Percentiles rank a stretch among this genome's conserved stretches.
These are phyloP conservation scores for Escovopsis sp. DNA, from an alignment of 2,329 filamentous ascomycete genomes.

Conservation along the genomic window DNA sequence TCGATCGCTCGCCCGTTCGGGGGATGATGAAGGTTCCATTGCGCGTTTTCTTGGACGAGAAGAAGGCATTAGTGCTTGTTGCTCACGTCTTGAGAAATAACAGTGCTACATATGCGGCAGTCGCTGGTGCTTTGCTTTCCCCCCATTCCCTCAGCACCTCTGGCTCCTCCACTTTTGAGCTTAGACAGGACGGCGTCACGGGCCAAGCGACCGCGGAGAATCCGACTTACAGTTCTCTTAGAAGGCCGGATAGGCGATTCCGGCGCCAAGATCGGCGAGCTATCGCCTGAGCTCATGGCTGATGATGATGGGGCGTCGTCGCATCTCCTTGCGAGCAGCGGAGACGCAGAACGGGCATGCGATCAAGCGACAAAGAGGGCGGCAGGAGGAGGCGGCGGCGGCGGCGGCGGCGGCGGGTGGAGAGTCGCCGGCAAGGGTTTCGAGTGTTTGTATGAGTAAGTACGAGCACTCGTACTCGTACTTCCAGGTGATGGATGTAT, in stretches of 20 bases:
- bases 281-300: slow-evolving; percentile 24
- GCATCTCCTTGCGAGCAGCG: slow-evolving; percentile 2
- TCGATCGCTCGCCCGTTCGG: slow-evolving; percentile 69
- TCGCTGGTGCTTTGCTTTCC: too few species aligned
- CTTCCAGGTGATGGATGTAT: too few species aligned
- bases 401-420: not conserved
- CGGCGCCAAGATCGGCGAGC: slow-evolving; percentile 16
- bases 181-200: too few species aligned
- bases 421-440: not conserved
- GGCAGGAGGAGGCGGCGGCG: not conserved
- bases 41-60: slow-evolving; percentile 47
- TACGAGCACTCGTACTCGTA: too few species aligned
- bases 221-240: slow-evolving; percentile 28
- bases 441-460: too few species aligned
- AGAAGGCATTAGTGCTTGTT: not conserved
- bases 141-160: too few species aligned
- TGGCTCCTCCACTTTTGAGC: too few species aligned
- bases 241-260: slow-evolving; percentile 30
- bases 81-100: not conserved
- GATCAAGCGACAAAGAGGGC: not conserved
- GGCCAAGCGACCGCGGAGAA: too few species aligned
- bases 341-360: too few species aligned
- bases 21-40: slow-evolving; percentile 82
- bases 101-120: too few species aligned
- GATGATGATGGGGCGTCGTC: slow-evolving; percentile 18